Base-by-base conservation (phyloP, 805 yeast genomes). In the Candida morakotiae region DNA sequence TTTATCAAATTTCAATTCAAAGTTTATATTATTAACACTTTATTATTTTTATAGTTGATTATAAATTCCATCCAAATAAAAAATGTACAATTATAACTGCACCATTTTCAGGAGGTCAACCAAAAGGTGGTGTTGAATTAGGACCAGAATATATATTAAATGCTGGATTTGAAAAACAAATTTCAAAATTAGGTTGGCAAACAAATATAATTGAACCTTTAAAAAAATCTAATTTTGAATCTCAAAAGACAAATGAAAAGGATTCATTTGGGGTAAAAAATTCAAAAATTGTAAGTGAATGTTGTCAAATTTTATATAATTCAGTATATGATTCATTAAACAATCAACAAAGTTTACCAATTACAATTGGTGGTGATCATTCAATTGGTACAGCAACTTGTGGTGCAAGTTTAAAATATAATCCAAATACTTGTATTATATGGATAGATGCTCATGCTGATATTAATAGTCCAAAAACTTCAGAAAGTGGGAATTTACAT, bases 371-470 rank as follows among this genome's bases (percentile, higher is more conserved):
- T 35, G 98, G 98, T 37, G 98, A 91, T 62, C 98, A 91, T 60
- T 87, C 96, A 7, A 83, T 91, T 47, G 98, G 95, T 35, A 87
- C 91, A 52, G 95, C 95, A 34, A 88, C 97, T 8, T 83, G 91
- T 24, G 72, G 87, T 21, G 98, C 94, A 2, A 85, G 89, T 22
- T 71, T 87, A 44, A 77, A 76, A 13, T 74, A 77, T 46, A 70
- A 83, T 57, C 96, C 96, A 14, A 87, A 89, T 49, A 87, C 95
- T 19, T 88, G 95, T 52, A 70, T 91, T 27, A 58, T 91, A 44
- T 91, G 98, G 98, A 83, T 91, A 50, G 98, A 91, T 63, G 98
- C 98, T 0, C 98, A 91, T 60, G 96, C 98, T 14, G 98, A 91
- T 60, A 83, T 93, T 57, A 93, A 93, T 69, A 83, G 97, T 1